These are phyloP conservation scores for Grosmannia penicillata DNA, from an alignment of 2,329 filamentous ascomycete genomes.

Conservation along the genomic window DNA sequence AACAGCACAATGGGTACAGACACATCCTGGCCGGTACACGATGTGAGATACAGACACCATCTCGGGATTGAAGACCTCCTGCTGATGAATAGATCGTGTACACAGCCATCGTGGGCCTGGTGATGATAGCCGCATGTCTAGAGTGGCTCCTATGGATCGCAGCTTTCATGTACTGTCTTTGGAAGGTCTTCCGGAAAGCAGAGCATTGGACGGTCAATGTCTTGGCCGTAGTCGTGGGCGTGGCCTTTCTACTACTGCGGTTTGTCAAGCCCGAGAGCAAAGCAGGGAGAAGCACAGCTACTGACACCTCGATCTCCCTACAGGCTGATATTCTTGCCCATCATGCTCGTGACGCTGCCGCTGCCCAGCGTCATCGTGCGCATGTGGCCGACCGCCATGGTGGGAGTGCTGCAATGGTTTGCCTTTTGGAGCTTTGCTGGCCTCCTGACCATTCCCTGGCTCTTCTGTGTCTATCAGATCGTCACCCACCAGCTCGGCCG, in stretches of 20 bases:
- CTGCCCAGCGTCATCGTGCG: constrained; percentile 57
- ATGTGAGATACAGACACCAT: constrained; percentile 22
- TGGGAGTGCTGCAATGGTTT: constrained; percentile 74
- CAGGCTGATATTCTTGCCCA: constrained; percentile 74
- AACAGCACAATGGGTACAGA: too few species aligned
- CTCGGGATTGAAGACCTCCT: too few species aligned
- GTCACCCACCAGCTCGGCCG: constrained; percentile 77
- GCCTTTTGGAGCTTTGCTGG: constrained; percentile 87
- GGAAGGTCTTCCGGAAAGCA: constrained; percentile 79
- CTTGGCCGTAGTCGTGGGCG: constrained; percentile 59
- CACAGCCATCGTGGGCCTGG: constrained; percentile 60
- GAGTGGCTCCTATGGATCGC: constrained; percentile 93
- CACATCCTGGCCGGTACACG: constrained; percentile 36
- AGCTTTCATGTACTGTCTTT: constrained; percentile 84
- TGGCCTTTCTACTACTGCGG: constrained; percentile 60
- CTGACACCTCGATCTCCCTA: neutral
- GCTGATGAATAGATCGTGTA: constrained; percentile 58
- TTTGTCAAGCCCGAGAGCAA: constrained; percentile 22
- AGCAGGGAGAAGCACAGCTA: neutral
- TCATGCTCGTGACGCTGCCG: constrained; percentile 87
- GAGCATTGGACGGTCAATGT: constrained; percentile 73
- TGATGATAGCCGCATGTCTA: constrained; percentile 73
- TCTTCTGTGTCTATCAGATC: constrained; percentile 84
- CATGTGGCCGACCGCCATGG: constrained; percentile 56
- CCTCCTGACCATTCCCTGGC: constrained; percentile 76